A percentile compares a stretch with the other conserved stretches of the same genome.
Conservation (phyloP, 129 eudicot genomes). For the Flaveria linearis region DNA sequence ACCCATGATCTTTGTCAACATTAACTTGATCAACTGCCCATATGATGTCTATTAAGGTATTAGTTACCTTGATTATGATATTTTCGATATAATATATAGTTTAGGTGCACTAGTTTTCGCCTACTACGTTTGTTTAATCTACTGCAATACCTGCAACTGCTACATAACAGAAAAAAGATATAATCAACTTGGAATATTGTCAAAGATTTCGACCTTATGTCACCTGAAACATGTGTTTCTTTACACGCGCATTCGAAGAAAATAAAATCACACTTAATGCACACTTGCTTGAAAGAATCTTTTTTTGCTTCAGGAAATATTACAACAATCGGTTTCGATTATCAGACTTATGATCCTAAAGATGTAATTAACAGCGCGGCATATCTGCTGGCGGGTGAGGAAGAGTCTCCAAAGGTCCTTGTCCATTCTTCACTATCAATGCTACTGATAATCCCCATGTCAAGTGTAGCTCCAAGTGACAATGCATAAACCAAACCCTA, state of each 20-base stretch:
- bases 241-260: slow-evolving; percentile 18
- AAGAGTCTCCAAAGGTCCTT: slow-evolving; percentile 63
- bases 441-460: slow-evolving; percentile 73
- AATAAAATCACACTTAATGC: slow-evolving; percentile 35
- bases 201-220: slow-evolving; percentile 29
- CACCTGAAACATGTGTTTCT: slow-evolving; percentile 18
- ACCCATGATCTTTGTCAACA: slow-evolving; percentile 44
- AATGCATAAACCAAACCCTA: slow-evolving; percentile 90
- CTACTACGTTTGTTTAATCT: slow-evolving; percentile 24
- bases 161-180: not conserved
- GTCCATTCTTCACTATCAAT: slow-evolving; percentile 67
- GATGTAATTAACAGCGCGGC: slow-evolving; percentile 52
- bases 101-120: slow-evolving; percentile 2
- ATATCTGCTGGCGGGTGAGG: slow-evolving; percentile 71
- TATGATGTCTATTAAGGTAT: slow-evolving; percentile 4
- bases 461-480: slow-evolving; percentile 74
- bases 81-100: not conserved
- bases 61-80: not conserved
- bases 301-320: slow-evolving; percentile 27
- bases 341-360: not conserved
- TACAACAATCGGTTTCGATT: not conserved
- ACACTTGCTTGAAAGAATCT: slow-evolving; percentile 37
- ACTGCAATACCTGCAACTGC: slow-evolving; percentile 13
- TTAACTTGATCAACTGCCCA: not conserved
- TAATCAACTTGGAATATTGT: not conserved